Base-by-base conservation (phyloP, 2,329 filamentous ascomycete species). In the Cercospora berteroae region DNA sequence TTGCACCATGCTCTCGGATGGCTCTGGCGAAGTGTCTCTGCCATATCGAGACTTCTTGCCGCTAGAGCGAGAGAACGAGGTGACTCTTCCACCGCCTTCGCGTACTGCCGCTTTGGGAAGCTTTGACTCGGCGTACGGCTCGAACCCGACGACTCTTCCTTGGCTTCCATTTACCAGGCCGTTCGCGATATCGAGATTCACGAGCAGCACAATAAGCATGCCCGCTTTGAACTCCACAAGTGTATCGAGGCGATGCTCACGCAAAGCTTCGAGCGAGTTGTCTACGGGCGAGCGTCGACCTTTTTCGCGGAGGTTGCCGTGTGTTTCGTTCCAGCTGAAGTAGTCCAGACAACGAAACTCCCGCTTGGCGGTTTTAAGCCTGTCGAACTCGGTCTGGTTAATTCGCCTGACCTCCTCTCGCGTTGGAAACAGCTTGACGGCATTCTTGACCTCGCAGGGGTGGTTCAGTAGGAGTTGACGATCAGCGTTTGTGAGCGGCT, bases 121-220 rank as follows among this genome's bases (percentile, higher is more conserved):
- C 23, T 69, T 71, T 12, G 67, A 67, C 25, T 67, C 62, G 10
- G 61, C 60, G 39, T 58, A 68, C 1, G 65, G 65, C 64, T 69
- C 65, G 27, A 70, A 85, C 1, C 80, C 81, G 64, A 78, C 77
- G 58, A 85, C 77, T 44, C 81, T 74, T 3, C 83, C 83, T 72
- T 83, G 83, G 67, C 79, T 81, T 23, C 83, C 83, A 69, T 85
- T 84, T 70, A 82, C 82, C 2, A 85, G 78, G 1, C 80, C 80
- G 1, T 56, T 44, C 0, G 64, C 33, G 4, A 83, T 73, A 66
- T 81, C 80, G 6, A 87, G 74, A 65, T 87, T 87, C 16, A 79
- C 77, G 3, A 86, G 81, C 1, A 88, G 78, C 5, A 87, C 81
- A 5, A 87, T 84, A 2, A 82, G 79, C 81, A 85, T 85, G 18